Evolutionary conservation across 108 stramenopile genomes (phyloP), one percentile per base, ranked within the genome.

Genomic region (Phaeodactylum tricornutum): DNA sequence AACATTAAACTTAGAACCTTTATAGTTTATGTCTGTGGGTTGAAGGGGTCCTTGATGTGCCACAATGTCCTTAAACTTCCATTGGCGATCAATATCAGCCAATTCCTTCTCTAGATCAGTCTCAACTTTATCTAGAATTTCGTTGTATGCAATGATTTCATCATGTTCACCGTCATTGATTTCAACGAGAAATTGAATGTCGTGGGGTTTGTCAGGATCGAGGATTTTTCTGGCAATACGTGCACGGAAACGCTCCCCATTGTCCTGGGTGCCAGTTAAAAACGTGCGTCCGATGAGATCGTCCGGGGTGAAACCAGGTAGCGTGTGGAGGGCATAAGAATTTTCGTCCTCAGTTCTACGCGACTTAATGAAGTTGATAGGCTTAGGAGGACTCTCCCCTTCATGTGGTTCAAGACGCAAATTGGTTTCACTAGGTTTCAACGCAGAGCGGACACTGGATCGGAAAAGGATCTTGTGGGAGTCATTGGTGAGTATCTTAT

Each of bases 1-100:
- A 4, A 70, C 57, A 41, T 70, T 70, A 31, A 29, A 62, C 16
- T 30, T 47, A 19, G 47, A 49, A 43, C 58, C 58, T 21, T 58
- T 65, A 30, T 52, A 65, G 2, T 26, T 16, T 5, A 28, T 29
- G 29, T 57, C 33, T 17, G 19, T 17, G 3, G 25, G 33, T 1
- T 6, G 7, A 8, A 62, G 26, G 4, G 60, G 60, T 15, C 60
- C 60, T 37, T 47, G 24, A 27, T 58, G 57, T 20, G 29, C 55
- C 3, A 6, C 8, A 33, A 56, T 56, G 6, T 5, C 5, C 8
- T 29, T 31, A 25, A 31, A 56, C 9, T 20, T 8, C 43, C 45
- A 56, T 25, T 15, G 8, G 3, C 19, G 5, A 5, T 4, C 44
- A 3, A 12, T 21, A 7, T 31, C n/a, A 9, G 29, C 46, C 33